These are phyloP conservation scores for Paramyrothecium roridum DNA, from an alignment of 2,329 filamentous ascomycete species.

Conservation along the genomic window DNA sequence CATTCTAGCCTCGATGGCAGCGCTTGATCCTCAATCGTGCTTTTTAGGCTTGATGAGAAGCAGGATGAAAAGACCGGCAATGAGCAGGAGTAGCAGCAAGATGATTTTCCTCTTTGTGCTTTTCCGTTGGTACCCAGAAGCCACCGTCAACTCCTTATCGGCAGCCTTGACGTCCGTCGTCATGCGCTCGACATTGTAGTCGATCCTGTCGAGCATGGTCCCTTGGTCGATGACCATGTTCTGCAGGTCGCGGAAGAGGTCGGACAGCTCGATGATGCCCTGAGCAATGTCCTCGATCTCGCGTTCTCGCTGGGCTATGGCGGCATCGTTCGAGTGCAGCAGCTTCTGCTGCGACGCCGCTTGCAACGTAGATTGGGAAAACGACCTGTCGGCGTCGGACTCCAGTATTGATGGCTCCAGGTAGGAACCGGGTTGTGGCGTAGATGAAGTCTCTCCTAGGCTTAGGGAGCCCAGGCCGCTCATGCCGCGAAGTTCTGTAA, in stretches of 20 bases:
- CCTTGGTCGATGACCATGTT: slow-evolving; percentile 93
- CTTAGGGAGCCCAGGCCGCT: slow-evolving; percentile 54
- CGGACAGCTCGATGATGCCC: slow-evolving; percentile 93
- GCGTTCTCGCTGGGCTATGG: slow-evolving; percentile 86
- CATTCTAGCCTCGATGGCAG: not conserved
- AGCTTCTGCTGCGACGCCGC: slow-evolving; percentile 68
- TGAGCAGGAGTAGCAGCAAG: slow-evolving; percentile 77
- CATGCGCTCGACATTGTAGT: slow-evolving; percentile 98
- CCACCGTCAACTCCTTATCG: slow-evolving; percentile 85
- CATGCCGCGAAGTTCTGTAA: slow-evolving; percentile 70
- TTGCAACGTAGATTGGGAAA: slow-evolving; percentile 85
- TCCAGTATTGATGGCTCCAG: slow-evolving; percentile 86
- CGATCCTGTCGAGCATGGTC: slow-evolving; percentile 88
- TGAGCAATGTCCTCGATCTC: slow-evolving; percentile 98
- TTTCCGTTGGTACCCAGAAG: slow-evolving; percentile 83
- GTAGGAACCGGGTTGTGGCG: slow-evolving; percentile 55
- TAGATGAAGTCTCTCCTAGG: slow-evolving; percentile 48
- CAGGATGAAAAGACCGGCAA: slow-evolving; percentile 83
- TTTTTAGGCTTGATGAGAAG: slow-evolving; percentile 76
- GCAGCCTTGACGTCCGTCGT: slow-evolving; percentile 88
- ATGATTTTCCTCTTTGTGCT: slow-evolving; percentile 92
- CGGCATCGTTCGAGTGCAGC: slow-evolving; percentile 73
- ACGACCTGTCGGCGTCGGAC: slow-evolving; percentile 88
- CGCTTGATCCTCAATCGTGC: slow-evolving; percentile 15
- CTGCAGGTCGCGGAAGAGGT: slow-evolving; percentile 95